Conservation (phyloP, 192 early-diverging fungal genomes). For the Allomyces javanicus region DNA sequence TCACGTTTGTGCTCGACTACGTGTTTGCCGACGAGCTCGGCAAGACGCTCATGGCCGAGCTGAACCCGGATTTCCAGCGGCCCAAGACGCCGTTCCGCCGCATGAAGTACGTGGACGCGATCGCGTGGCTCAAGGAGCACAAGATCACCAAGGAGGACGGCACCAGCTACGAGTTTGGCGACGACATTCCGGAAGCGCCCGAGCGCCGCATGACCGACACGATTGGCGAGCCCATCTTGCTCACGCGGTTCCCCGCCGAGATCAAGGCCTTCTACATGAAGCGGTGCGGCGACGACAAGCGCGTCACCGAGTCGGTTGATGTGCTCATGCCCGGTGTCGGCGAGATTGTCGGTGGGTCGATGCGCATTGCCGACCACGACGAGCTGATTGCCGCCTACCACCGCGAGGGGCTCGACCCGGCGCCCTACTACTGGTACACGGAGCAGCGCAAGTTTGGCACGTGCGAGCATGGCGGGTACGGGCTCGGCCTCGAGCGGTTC, state of each 20-base stretch:
- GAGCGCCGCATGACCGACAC: conserved; percentile 98
- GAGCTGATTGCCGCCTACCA: conserved; percentile 64
- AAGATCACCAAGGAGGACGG: conserved; percentile 75
- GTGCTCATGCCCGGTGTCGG: conserved; percentile 95
- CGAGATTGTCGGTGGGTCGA: conserved; percentile 95
- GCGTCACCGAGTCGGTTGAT: conserved; percentile 90
- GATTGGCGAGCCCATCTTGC: conserved; percentile 81
- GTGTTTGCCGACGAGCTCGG: conserved; percentile 57
- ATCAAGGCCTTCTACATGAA: conserved; percentile 99
- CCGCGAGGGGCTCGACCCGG: conserved; percentile 76
- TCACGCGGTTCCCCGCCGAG: conserved; percentile 89
- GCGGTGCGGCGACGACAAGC: conserved; percentile 52
- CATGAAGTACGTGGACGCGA: conserved; percentile 93
- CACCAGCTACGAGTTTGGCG: conserved; percentile 81
- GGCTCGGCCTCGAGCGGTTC: conserved; percentile 91
- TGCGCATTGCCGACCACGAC: conserved; percentile 71
- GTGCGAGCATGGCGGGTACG: conserved; percentile 90
- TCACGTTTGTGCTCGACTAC: conserved; percentile 58
- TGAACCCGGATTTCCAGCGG: conserved; percentile 76
- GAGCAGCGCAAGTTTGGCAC: conserved; percentile 99
- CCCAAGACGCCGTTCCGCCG: conserved; percentile 74
- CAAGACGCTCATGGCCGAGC: conserved; percentile 54
- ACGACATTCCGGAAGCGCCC: conserved; percentile 96
- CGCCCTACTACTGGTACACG: conserved; percentile 97
- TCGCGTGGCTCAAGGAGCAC: conserved; percentile 78